These are phyloP conservation scores for Pascua guehoae DNA, from an alignment of 1,284 basidiomycete species.

Conservation along the genomic window DNA sequence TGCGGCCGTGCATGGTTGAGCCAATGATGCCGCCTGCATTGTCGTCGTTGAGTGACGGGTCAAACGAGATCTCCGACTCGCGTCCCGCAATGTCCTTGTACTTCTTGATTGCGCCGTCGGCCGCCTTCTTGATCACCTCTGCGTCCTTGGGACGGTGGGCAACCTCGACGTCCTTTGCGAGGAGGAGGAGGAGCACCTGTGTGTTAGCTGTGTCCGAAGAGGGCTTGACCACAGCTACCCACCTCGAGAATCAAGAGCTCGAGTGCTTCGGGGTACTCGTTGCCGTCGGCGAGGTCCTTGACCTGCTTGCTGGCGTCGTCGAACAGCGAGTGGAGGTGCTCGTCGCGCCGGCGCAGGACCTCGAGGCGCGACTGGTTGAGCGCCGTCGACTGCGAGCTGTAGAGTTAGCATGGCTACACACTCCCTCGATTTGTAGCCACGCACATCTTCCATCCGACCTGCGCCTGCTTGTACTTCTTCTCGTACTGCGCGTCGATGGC, in stretches of 20 bases:
- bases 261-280: constrained; percentile 71
- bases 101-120: constrained; percentile 30
- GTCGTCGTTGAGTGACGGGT: constrained; percentile 67
- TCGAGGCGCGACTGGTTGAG: constrained; percentile 93
- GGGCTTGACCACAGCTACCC: constrained; percentile 24
- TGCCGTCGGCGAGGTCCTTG: constrained; percentile 65
- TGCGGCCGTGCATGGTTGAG: constrained; percentile 65
- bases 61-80: constrained; percentile 61
- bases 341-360: constrained; percentile 86
- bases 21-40: constrained; percentile 81
- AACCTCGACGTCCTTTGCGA: constrained; percentile 62
- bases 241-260: constrained; percentile 79
- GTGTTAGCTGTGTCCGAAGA: no score
- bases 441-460: constrained; percentile 92
- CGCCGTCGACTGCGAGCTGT: constrained; percentile 87
- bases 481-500: constrained; percentile 87
- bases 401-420: neutral
- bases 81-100: constrained; percentile 61
- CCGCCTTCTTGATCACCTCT: constrained; percentile 36
- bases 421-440: constrained; percentile 39
- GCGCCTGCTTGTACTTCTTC: constrained; percentile 88
- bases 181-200: constrained; percentile 58
- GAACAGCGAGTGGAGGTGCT: constrained; percentile 88
- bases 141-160: constrained; percentile 43
- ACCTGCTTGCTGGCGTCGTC: constrained; percentile 63